Conservation (phyloP, 306 rosid species). For the Potentilla sterilis region DNA sequence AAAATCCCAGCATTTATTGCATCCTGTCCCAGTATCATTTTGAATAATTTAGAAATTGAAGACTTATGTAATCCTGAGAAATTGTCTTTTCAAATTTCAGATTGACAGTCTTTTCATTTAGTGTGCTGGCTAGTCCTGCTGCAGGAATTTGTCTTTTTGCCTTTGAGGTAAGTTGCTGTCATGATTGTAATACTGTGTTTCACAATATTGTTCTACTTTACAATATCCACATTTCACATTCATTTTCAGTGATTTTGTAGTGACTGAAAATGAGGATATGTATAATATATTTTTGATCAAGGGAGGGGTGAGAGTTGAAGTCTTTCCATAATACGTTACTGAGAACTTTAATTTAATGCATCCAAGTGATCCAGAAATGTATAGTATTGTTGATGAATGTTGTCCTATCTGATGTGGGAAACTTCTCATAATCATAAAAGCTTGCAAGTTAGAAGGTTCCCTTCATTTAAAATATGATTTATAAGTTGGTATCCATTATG, state of each 20-base stretch:
- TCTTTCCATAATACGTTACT: not conserved
- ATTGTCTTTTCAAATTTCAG: conserved; percentile 37
- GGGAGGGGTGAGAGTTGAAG: not conserved
- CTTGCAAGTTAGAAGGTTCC: not conserved
- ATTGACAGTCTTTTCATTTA: conserved; percentile 67
- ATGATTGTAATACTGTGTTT: conserved; percentile 6
- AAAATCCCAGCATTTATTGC: not conserved
- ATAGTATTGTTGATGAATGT: not conserved
- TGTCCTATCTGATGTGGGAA: not conserved
- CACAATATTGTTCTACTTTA: not conserved
- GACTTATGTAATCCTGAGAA: not conserved
- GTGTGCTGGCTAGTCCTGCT: conserved; percentile 57
- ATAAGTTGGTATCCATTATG: not conserved
- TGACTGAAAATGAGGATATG: not conserved
- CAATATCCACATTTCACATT: not conserved
- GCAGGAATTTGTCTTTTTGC: conserved; percentile 52
- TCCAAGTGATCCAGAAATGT: not conserved
- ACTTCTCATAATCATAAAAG: not conserved
- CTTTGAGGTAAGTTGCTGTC: conserved; percentile 53
- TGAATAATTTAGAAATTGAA: not conserved
- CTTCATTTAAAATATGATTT: not conserved
- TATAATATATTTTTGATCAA: not conserved
- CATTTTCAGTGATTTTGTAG: not conserved
- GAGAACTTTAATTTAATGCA: too few relatives aligned
- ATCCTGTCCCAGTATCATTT: not conserved